Percentiles rank a stretch among this genome's conserved stretches.
phyloP scores from a whole-genome alignment of 345 rosid genomes.

The Abelmoschus esculentus region DNA sequence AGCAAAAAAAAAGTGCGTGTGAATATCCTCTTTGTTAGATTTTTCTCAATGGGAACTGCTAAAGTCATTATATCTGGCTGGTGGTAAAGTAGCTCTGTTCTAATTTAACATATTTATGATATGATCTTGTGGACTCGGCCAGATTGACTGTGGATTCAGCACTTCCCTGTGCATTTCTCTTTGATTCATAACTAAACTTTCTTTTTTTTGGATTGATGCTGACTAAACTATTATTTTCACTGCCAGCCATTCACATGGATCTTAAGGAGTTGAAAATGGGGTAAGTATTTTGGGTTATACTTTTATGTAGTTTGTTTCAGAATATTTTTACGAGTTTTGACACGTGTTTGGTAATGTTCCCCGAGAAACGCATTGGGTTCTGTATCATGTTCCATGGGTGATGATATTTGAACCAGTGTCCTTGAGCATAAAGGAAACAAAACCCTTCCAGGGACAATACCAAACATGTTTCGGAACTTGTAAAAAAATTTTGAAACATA shows the following conservation, averaged over 20 bases:
- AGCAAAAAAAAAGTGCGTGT: conserved; percentile 81
- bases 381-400: too few relatives aligned
- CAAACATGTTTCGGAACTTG: too few relatives aligned
- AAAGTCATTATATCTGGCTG: conserved; percentile 4
- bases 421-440: too few relatives aligned
- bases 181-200: conserved; percentile 5
- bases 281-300: conserved; percentile 25
- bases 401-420: too few relatives aligned
- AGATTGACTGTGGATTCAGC: conserved; percentile 11
- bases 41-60: conserved; percentile 14
- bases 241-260: conserved; percentile 65
- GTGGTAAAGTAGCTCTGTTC: background rate
- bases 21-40: conserved; percentile 20
- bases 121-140: background rate
- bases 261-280: conserved; percentile 92
- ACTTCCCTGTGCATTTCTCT: conserved; percentile 8
- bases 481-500: too few relatives aligned
- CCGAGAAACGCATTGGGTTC: too few relatives aligned
- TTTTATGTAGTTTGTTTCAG: background rate
- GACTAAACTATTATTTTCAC: conserved; percentile 18
- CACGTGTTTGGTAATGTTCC: too few relatives aligned
- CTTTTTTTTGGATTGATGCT: conserved; percentile 23
- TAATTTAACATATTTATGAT: background rate
- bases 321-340: too few relatives aligned
- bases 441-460: too few relatives aligned